phyloP scores from a whole-genome alignment of 1,139 yeast genomes.

The Diutina siamensis region DNA sequence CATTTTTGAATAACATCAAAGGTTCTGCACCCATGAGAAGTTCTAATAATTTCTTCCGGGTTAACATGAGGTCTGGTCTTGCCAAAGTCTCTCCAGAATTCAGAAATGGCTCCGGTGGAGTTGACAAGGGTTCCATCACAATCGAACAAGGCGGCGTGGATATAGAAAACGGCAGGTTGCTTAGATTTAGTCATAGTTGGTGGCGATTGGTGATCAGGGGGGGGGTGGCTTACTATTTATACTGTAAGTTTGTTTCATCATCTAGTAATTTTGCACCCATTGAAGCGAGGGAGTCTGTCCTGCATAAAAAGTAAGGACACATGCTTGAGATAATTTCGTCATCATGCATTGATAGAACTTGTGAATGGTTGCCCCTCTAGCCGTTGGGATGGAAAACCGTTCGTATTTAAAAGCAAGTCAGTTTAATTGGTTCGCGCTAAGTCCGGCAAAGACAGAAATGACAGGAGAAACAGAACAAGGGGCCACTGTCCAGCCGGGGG shows the following conservation, averaged over 20 bases:
- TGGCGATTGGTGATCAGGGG: not conserved
- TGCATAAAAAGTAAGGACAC: not conserved
- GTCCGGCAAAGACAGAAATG: not conserved
- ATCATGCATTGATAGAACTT: no score
- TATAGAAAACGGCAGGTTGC: constrained; percentile 36
- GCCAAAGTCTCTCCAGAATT: constrained; percentile 69
- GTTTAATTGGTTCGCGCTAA: no score
- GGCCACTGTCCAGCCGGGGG: no score
- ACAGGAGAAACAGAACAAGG: not conserved
- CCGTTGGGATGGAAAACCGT: no score
- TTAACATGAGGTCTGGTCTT: constrained; percentile 59
- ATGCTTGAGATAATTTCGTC: not conserved
- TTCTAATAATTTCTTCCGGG: constrained; percentile 58
- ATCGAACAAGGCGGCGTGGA: constrained; percentile 54
- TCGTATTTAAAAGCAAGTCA: no score
- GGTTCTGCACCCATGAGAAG: constrained; percentile 78
- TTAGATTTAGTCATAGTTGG: constrained; percentile 11
- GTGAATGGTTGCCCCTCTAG: no score
- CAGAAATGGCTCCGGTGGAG: constrained; percentile 74
- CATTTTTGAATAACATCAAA: constrained; percentile 63
- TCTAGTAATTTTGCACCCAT: not conserved
- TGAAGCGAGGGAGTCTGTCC: not conserved
- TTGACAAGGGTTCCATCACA: constrained; percentile 80
- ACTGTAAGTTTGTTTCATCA: not conserved
- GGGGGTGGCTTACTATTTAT: not conserved